Evolutionary conservation across 2,329 filamentous ascomycete species (phyloP).

Genomic region (Apiospora pterosperma): DNA sequence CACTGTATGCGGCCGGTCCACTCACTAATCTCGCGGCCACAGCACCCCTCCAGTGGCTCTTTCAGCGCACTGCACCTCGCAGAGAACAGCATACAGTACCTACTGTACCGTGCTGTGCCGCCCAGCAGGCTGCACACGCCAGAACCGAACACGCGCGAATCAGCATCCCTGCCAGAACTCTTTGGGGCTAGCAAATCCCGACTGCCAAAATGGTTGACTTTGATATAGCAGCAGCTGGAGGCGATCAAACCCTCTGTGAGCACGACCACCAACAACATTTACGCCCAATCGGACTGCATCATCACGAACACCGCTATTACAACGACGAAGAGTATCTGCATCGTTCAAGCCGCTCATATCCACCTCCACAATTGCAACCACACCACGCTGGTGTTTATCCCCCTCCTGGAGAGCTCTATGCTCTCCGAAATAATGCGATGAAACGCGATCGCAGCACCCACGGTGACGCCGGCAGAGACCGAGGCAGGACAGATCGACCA

Average conservation of each 20-base stretch:
- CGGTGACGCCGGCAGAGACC: constrained; percentile 28
- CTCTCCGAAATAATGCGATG: constrained; percentile 37
- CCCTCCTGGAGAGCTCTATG: not conserved
- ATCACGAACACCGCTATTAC: not conserved
- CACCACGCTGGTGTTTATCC: not conserved
- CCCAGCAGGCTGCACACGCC: not conserved
- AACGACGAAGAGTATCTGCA: not conserved
- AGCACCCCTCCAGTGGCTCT: constrained; percentile 1
- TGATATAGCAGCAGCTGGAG: constrained; percentile 1
- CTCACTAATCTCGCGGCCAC: not conserved
- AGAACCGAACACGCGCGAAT: not conserved
- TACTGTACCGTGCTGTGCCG: not conserved
- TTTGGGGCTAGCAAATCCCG: constrained; percentile 3
- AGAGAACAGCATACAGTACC: not conserved
- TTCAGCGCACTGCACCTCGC: not conserved
- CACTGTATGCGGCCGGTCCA: not conserved
- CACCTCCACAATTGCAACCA: not conserved
- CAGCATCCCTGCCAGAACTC: constrained; percentile 1
- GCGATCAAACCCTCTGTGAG: not conserved
- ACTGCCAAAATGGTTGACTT: not conserved
- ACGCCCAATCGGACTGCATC: not conserved
- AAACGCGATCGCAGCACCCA: constrained; percentile 35
- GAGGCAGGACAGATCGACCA: constrained; percentile 23
- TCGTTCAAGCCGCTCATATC: not conserved
- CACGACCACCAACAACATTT: not conserved